phyloP scores from a whole-genome alignment of 805 yeast species.

The Lachancea mirantina region DNA sequence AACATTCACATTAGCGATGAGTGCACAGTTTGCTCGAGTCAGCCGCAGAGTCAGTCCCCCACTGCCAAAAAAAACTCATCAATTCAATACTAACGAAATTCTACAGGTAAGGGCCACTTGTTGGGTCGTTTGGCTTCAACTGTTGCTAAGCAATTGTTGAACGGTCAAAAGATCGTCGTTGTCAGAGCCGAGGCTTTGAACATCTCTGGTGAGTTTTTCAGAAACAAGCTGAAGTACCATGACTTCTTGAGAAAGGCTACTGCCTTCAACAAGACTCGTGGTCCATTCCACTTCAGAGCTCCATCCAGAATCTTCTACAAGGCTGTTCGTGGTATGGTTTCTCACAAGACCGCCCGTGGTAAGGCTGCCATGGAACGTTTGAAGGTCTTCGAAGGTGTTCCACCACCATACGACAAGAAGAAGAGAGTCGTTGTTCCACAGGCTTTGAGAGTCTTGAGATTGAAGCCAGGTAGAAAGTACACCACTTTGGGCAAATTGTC shows the following conservation, averaged over 20 bases:
- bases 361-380: slow-evolving; percentile 99
- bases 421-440: slow-evolving; percentile 99
- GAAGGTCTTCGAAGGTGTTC: slow-evolving; percentile 99
- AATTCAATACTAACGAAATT: slow-evolving; percentile 11
- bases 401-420: slow-evolving; percentile 99
- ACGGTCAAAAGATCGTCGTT: slow-evolving; percentile 96
- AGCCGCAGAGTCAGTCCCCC: no score
- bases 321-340: slow-evolving; percentile 98
- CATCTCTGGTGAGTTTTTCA: slow-evolving; percentile 99
- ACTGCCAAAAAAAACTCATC: no score
- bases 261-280: slow-evolving; percentile 96
- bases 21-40: no score
- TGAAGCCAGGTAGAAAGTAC: slow-evolving; percentile 99
- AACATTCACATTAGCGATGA: no score
- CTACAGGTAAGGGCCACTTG: slow-evolving; percentile 90
- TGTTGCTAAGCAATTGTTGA: slow-evolving; percentile 96
- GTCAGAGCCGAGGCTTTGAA: slow-evolving; percentile 97
- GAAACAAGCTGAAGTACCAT: slow-evolving; percentile 99
- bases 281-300: slow-evolving; percentile 99
- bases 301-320: slow-evolving; percentile 99
- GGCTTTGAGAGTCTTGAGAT: slow-evolving; percentile 98
- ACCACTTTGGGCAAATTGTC: slow-evolving; percentile 96
- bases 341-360: slow-evolving; percentile 99
- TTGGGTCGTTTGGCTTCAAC: slow-evolving; percentile 99
- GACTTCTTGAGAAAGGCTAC: slow-evolving; percentile 99